A percentile compares a stretch with the other conserved stretches of the same genome.
These are phyloP conservation scores for Sporothrix pseudoabietina DNA, from an alignment of 2,329 filamentous ascomycete genomes.

Conservation along the genomic window DNA sequence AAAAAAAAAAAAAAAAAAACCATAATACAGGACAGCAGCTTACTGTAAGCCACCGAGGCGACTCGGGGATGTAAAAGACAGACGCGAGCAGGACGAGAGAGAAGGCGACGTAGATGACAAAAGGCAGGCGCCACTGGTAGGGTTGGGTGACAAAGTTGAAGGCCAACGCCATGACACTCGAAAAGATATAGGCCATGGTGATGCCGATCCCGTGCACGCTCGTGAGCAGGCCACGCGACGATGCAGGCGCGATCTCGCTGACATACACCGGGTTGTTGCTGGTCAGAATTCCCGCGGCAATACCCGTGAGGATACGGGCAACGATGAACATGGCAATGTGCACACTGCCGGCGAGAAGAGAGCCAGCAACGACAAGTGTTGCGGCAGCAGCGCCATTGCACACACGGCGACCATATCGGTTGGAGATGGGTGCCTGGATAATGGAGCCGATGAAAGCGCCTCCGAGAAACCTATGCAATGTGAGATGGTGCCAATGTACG, in stretches of 20 bases:
- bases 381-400: background rate
- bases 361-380: background rate
- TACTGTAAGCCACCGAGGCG: conserved; percentile 12
- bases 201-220: background rate
- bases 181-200: background rate
- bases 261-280: background rate
- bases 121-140: conserved; percentile 5
- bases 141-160: background rate
- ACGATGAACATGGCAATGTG: background rate
- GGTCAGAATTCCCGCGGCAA: background rate
- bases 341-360: background rate
- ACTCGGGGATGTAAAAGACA: background rate
- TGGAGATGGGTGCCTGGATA: background rate
- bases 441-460: conserved; percentile 7
- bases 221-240: background rate
- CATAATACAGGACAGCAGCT: background rate
- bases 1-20: no score
- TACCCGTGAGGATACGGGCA: background rate
- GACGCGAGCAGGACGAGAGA: background rate
- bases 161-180: conserved; percentile 4
- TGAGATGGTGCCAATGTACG: no score
- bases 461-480: background rate
- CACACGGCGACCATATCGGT: background rate
- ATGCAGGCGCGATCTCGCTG: conserved; percentile 5
- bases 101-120: background rate